Base-by-base conservation (phyloP, 164 flowering plant species). In the Platanus orientalis region DNA sequence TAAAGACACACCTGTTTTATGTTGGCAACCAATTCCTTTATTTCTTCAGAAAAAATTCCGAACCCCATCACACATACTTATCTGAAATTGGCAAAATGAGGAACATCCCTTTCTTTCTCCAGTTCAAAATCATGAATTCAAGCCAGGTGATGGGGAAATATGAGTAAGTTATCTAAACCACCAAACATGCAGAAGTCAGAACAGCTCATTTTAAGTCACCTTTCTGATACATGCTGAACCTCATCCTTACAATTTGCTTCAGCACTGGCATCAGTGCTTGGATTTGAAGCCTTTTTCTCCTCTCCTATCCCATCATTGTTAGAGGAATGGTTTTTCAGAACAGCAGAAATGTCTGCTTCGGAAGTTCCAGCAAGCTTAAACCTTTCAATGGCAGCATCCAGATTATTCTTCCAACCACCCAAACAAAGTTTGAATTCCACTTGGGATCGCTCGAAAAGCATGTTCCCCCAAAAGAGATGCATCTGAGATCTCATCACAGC, bases 321-420 rank as follows among this genome's bases (percentile, higher is more conserved):
- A 10, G 92, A 94, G 63, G 80, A 76, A 68, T 94, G 97, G 65
- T 91, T 94, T 64, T 92, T 87, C 59, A 84, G 48, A 69, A 94
- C 99, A 39, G 75, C 79, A 9, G 89, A 71, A 69, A 94, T 88
- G 57, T 94, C 99, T n/a, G 73, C 70, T 68, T 91, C 96, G 52
- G 99, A 91, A 42, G 96, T 93, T 61, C 99, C 99, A 54, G 99
- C 97, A 61, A 86, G 95, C 72, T 83, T 88, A 77, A 94, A 94
- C 56, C 99, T 81, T 68, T 84, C 93, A 45, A 88, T 84, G 17
- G 99, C 92, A 54, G 76, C 81, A 74, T 89, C 99, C 63, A 94
- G 82, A 61, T 84, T 83, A 69, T 78, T 76, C 61, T 85, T 71
- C 99, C 99, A 94, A 65, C 85, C 88, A 68, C 58, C 71, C 47